These are phyloP conservation scores for Aspergillus bertholletiae DNA, from an alignment of 495 filamentous ascomycete species.

Conservation along the genomic window DNA sequence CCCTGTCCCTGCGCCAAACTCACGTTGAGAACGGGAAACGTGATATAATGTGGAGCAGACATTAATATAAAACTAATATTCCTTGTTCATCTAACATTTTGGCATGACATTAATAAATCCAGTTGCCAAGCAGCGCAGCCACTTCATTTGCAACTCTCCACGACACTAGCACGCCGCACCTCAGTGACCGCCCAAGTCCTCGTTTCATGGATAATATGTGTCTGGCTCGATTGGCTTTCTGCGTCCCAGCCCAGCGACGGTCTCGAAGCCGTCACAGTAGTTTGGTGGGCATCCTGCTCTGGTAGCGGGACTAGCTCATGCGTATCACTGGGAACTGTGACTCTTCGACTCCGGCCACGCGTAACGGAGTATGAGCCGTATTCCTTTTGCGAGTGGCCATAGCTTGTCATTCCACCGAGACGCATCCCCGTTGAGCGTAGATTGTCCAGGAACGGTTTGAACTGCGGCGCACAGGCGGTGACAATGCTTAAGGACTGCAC, in stretches of 20 bases:
- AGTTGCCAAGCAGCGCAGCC: too few species aligned
- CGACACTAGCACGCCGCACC: background rate
- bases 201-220: constrained; percentile 28
- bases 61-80: too few species aligned
- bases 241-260: constrained; percentile 18
- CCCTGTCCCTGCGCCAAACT: too few species aligned
- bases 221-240: constrained; percentile 27
- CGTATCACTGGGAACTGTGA: constrained; percentile 4
- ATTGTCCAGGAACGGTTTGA: constrained; percentile 44
- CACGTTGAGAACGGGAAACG: too few species aligned
- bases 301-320: constrained; percentile 18
- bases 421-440: constrained; percentile 40
- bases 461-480: constrained; percentile 44
- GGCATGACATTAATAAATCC: too few species aligned
- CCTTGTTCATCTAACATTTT: too few species aligned
- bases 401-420: constrained; percentile 26
- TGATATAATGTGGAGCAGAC: too few species aligned
- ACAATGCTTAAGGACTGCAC: constrained; percentile 35
- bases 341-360: background rate
- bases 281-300: constrained; percentile 1
- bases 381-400: constrained; percentile 15
- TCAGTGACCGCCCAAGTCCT: constrained; percentile 23
- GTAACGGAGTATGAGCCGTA: constrained; percentile 12
- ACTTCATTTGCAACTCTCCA: too few species aligned
- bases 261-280: constrained; percentile 11